phyloP scores from a whole-genome alignment of 2,329 filamentous ascomycete genomes.

The Hymenoscyphus fructigenus region DNA sequence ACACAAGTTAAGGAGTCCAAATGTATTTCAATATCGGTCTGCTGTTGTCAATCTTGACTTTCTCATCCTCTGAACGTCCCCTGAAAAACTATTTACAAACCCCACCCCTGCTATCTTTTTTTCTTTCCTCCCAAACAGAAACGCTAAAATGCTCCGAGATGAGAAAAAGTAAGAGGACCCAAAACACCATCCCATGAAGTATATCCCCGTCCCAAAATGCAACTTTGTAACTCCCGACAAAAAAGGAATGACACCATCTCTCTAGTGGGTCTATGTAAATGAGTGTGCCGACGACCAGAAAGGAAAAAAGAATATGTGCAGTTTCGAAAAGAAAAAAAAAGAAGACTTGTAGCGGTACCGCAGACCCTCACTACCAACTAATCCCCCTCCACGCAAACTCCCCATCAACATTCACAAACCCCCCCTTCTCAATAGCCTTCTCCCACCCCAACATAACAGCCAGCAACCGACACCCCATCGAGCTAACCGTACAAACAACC shows the following conservation, averaged over 20 bases:
- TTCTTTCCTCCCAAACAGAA: neutral
- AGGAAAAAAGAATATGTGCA: neutral
- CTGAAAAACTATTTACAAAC: neutral
- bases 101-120: neutral
- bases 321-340: neutral
- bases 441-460: conserved; percentile 90
- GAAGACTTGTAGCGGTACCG: neutral
- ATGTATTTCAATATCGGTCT: no score
- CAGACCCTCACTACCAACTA: conserved; percentile 26
- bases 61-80: neutral
- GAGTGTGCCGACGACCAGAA: neutral
- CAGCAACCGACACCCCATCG: conserved; percentile 69
- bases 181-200: conserved; percentile 3
- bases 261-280: neutral
- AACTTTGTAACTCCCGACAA: neutral
- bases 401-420: conserved; percentile 81
- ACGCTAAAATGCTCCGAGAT: neutral
- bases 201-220: neutral
- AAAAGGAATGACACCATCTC: neutral
- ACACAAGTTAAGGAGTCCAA: no score
- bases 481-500: conserved; percentile 75
- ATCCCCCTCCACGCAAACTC: conserved; percentile 59
- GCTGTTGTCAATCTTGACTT: neutral
- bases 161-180: neutral
- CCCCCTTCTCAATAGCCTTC: conserved; percentile 54